Evolutionary conservation across 306 rosid species (phyloP).

Genomic region (Malus sieversii): DNA sequence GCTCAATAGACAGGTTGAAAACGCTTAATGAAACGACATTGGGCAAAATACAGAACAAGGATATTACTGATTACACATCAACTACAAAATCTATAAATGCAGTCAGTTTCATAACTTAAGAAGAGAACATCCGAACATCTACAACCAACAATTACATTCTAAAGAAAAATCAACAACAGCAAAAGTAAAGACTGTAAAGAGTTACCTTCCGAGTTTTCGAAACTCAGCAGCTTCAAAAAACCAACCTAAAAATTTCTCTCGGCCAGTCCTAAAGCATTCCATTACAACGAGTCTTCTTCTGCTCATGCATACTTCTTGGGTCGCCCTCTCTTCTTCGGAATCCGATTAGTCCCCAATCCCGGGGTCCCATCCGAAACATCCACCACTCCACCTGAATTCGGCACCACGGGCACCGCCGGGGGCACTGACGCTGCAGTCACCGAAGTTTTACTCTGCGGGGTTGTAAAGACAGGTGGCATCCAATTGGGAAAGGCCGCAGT

Average conservation of each 20-base stretch:
- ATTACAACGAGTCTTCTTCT: not conserved
- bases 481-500: constrained; percentile 40
- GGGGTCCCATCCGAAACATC: constrained; percentile 21
- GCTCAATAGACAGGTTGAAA: no score
- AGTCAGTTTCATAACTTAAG: not conserved
- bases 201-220: constrained; percentile 8
- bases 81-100: constrained; percentile 1
- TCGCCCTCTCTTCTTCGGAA: constrained; percentile 52
- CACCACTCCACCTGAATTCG: not conserved
- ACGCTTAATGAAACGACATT: not conserved
- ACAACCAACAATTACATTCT: not conserved
- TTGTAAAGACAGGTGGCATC: constrained; percentile 42
- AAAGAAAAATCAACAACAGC: constrained; percentile 4
- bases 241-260: not conserved
- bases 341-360: not conserved
- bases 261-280: not conserved
- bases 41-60: not conserved
- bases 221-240: not conserved
- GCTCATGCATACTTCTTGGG: constrained; percentile 23
- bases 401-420: not conserved
- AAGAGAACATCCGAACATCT: not conserved
- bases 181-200: not conserved
- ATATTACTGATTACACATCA: not conserved
- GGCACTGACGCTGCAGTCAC: not conserved
- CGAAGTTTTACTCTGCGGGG: constrained; percentile 9